phyloP scores from a whole-genome alignment of 2,329 filamentous ascomycete genomes.

The Clarireedia paspali region DNA sequence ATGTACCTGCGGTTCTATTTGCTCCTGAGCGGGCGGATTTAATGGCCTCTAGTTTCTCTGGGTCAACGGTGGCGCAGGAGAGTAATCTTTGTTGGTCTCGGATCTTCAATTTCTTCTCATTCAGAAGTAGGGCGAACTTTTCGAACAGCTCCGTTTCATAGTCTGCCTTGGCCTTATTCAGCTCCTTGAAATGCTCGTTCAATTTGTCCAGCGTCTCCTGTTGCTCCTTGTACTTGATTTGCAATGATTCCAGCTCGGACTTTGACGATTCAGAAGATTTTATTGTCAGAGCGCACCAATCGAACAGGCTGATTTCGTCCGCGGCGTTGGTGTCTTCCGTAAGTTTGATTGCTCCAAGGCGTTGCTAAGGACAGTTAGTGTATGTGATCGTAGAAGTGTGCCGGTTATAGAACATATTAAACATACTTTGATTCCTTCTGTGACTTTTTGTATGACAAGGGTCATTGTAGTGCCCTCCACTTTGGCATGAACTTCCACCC shows the following conservation, averaged over 20 bases:
- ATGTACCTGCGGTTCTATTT: constrained; percentile 23
- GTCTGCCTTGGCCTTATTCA: constrained; percentile 56
- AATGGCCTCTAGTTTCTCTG: constrained; percentile 15
- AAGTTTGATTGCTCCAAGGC: constrained; percentile 57
- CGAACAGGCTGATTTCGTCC: constrained; percentile 56
- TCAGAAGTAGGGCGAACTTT: constrained; percentile 64
- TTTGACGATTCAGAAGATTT: constrained; percentile 24
- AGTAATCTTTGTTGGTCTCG: constrained; percentile 62
- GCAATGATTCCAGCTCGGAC: constrained; percentile 27
- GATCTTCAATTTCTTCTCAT: constrained; percentile 76
- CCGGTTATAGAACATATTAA: not conserved
- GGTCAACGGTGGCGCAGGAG: constrained; percentile 22
- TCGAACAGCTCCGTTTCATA: constrained; percentile 59
- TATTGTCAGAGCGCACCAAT: constrained; percentile 60
- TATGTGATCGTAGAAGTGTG: constrained; percentile 3
- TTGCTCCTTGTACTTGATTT: constrained; percentile 37
- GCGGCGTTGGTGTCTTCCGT: constrained; percentile 39
- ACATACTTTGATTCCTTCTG: constrained; percentile 60
- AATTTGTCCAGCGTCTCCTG: constrained; percentile 51
- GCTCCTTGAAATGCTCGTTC: constrained; percentile 55
- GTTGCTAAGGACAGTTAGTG: constrained; percentile 44
- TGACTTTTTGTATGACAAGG: constrained; percentile 57
- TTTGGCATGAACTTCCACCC: constrained; percentile 54
- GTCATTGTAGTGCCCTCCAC: constrained; percentile 46
- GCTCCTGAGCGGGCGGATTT: constrained; percentile 7